Conservation (phyloP, 768 basidiomycete genomes). For the Solioccasus polychromus region DNA sequence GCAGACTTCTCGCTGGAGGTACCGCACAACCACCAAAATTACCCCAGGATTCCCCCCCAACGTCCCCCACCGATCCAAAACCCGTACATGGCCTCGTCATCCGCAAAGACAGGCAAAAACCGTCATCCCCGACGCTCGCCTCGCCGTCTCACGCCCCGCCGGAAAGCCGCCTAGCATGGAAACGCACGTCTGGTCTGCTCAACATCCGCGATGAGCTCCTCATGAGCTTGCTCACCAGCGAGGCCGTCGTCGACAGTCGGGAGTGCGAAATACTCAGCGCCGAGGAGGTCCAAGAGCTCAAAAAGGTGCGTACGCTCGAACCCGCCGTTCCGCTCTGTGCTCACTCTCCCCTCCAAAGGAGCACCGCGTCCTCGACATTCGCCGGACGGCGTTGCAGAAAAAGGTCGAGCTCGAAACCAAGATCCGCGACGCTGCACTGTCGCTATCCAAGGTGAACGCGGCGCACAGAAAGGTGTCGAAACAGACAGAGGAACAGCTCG, state of each 20-base stretch:
- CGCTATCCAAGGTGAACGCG: constrained; percentile 65
- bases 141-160: constrained; percentile 37
- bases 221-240: constrained; percentile 86
- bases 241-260: constrained; percentile 91
- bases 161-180: constrained; percentile 34
- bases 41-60: constrained; percentile 38
- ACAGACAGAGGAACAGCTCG: constrained; percentile 68
- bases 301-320: constrained; percentile 46
- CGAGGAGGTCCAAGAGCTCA: constrained; percentile 69
- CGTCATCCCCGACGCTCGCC: constrained; percentile 26
- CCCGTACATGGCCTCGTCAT: constrained; percentile 37
- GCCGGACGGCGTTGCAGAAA: constrained; percentile 62
- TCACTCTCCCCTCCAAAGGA: constrained; percentile 47
- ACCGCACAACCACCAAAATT: constrained; percentile 44
- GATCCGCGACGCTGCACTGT: constrained; percentile 82
- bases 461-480: constrained; percentile 56
- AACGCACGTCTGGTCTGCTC: constrained; percentile 42
- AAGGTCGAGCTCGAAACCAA: constrained; percentile 81
- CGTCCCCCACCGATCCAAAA: constrained; percentile 25
- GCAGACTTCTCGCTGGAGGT: constrained; percentile 54
- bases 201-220: constrained; percentile 81
- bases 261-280: constrained; percentile 73
- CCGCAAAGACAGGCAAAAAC: constrained; percentile 49
- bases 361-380: constrained; percentile 63
- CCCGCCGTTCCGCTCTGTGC: constrained; percentile 20